phyloP scores from a whole-genome alignment of 768 basidiomycete species.

The Lactarius deliciosus region DNA sequence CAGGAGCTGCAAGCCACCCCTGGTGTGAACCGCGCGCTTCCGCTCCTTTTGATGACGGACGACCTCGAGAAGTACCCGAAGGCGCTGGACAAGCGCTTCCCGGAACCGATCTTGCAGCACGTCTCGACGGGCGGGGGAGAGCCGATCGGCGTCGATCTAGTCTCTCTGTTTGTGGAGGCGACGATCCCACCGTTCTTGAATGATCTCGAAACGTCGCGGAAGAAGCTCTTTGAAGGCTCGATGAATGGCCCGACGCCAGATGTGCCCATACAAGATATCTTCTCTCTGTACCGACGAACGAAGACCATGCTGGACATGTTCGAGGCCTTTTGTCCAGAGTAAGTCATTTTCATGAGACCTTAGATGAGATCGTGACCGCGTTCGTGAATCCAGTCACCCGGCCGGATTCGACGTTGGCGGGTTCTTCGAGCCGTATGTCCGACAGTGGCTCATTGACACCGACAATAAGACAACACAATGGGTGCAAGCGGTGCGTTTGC shows the following conservation, averaged over 20 bases:
- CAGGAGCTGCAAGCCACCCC: constrained; percentile 64
- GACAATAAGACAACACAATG: constrained; percentile 89
- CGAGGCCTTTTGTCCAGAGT: constrained; percentile 78
- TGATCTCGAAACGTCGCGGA: constrained; percentile 68
- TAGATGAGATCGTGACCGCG: constrained; percentile 3
- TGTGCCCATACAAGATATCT: constrained; percentile 87
- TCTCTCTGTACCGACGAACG: constrained; percentile 78
- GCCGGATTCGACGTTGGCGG: constrained; percentile 66
- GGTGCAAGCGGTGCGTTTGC: constrained; percentile 78
- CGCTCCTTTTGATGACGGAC: constrained; percentile 78
- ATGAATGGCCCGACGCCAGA: constrained; percentile 87
- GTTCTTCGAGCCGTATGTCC: constrained; percentile 87
- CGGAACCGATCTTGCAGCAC: constrained; percentile 77
- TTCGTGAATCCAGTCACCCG: constrained; percentile 44
- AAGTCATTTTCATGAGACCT: constrained; percentile 35
- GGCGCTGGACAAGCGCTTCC: constrained; percentile 82
- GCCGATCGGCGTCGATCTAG: constrained; percentile 55
- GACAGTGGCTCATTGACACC: constrained; percentile 85
- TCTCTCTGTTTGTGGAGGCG: constrained; percentile 69
- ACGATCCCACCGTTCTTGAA: constrained; percentile 62
- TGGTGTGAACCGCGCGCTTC: constrained; percentile 79
- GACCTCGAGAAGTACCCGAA: constrained; percentile 89
- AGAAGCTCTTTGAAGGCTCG: constrained; percentile 76
- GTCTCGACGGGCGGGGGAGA: constrained; percentile 32
- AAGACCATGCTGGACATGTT: constrained; percentile 78